These are phyloP conservation scores for Scutellaria baicalensis DNA, from an alignment of 257 asterid genomes.

Conservation along the genomic window DNA sequence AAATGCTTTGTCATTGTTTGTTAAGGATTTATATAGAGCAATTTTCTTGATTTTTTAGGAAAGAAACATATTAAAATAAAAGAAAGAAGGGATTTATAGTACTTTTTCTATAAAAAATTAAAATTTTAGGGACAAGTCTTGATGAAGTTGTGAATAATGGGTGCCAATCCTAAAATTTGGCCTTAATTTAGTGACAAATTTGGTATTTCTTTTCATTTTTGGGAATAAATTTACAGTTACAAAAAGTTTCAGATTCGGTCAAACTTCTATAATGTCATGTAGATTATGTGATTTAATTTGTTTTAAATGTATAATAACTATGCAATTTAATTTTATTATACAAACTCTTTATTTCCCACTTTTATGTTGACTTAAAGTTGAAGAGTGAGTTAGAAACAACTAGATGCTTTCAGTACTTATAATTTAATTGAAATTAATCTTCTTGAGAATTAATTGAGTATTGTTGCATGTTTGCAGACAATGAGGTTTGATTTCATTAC, in stretches of 20 bases:
- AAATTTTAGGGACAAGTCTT: too few species aligned
- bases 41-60: too few species aligned
- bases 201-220: background rate
- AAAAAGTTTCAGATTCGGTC: background rate
- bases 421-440: background rate
- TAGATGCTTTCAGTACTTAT: background rate
- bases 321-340: background rate
- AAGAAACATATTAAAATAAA: too few species aligned
- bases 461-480: slow-evolving; percentile 18
- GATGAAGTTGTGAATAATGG: too few species aligned
- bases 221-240: background rate
- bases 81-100: too few species aligned
- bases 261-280: background rate
- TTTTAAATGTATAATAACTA: background rate
- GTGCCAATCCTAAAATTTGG: too few species aligned
- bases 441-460: background rate
- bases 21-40: too few species aligned
- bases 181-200: too few species aligned
- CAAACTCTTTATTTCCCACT: background rate
- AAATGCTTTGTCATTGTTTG: too few species aligned
- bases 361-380: too few species aligned
- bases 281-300: background rate
- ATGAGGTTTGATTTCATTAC: slow-evolving; percentile 58
- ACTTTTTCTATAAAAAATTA: too few species aligned
- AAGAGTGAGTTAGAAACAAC: background rate